Evolutionary conservation across 495 filamentous ascomycete species (phyloP), one percentile per base, ranked within the genome.

Genomic region (Terfezia boudieri): DNA sequence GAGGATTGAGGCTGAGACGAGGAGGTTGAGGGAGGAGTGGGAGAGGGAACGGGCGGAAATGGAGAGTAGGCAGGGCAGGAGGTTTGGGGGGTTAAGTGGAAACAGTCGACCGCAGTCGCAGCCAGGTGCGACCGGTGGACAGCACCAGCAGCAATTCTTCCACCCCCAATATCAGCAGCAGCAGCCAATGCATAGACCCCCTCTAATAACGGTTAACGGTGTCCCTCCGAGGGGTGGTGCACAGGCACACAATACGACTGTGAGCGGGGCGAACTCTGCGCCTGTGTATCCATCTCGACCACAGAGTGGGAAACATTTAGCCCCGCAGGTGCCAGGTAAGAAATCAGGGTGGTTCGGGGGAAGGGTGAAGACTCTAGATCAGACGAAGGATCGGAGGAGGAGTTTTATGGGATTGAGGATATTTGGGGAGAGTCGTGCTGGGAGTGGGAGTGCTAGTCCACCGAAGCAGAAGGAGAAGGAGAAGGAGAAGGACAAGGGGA

Each of bases 371-470:
- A 35, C 12, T 12, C 52, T 23, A 36, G 55, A 55, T 14, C 54
- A 62, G 22, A 48, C 12, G 10, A 62, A 62, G 50, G 61, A 59
- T 17, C 36, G 32, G 14, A 57, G 62, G 11, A 61, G 59, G 37
- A 65, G 62, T 35, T 65, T 65, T 43, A 53, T 65, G 16, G 62
- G 62, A 2, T 52, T 65, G 52, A 54, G 32, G 50, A 59, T 65
- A 58, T 56, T 60, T n/a, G 57, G 61, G 56, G 61, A 2, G 43
- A 57, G 58, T 22, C 26, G 20, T 17, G 23, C 12, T 22, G 46
- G 55, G 38, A 57, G 37, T 16, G 12, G 51, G 14, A 53, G 10
- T 52, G 49, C 4, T 50, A 51, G 14, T 52, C 8, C 37, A 20
- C 53, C 51, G 20, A 26, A 46, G 53, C 5, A 48, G 56, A 23